phyloP scores from a whole-genome alignment of 257 asterid genomes.

The Parsonsia alboflavescens region DNA sequence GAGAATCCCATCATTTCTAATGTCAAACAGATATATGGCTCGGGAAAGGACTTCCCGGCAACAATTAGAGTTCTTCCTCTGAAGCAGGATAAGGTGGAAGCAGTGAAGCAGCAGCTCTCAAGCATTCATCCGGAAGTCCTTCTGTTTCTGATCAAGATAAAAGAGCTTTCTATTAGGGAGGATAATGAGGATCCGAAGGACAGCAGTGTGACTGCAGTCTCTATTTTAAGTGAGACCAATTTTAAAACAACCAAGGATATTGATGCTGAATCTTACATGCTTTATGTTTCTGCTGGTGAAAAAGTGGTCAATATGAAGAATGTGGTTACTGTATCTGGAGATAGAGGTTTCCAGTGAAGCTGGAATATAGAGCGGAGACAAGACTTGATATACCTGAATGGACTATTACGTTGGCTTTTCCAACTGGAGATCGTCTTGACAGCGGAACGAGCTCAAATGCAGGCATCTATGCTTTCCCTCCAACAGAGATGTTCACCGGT shows the following conservation, averaged over 20 bases:
- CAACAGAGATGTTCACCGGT: slow-evolving; percentile 35
- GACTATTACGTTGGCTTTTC: slow-evolving; percentile 35
- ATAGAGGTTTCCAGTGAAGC: slow-evolving; percentile 31
- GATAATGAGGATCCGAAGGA: slow-evolving; percentile 25
- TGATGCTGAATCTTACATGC: slow-evolving; percentile 32
- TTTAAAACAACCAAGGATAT: slow-evolving; percentile 28
- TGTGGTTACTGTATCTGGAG: slow-evolving; percentile 37
- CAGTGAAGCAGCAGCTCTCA: slow-evolving; percentile 34
- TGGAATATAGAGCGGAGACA: slow-evolving; percentile 23
- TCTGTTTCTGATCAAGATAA: slow-evolving; percentile 32
- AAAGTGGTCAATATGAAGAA: slow-evolving; percentile 17
- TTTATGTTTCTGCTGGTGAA: slow-evolving; percentile 28
- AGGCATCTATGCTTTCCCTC: slow-evolving; percentile 33
- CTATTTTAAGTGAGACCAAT: slow-evolving; percentile 26
- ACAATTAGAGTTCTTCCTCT: slow-evolving; percentile 30
- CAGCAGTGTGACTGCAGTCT: slow-evolving; percentile 12
- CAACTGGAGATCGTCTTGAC: slow-evolving; percentile 29
- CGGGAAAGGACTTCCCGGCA: neutral
- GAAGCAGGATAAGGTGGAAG: slow-evolving; percentile 34
- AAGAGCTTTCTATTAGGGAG: slow-evolving; percentile 28
- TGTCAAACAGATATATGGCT: neutral
- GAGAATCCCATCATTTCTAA: neutral
- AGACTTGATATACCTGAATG: slow-evolving; percentile 33
- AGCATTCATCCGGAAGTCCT: slow-evolving; percentile 34
- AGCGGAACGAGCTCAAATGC: slow-evolving; percentile 29